These are phyloP conservation scores for Coemansia sp. DNA, from an alignment of 192 early-diverging fungal species.

Conservation along the genomic window DNA sequence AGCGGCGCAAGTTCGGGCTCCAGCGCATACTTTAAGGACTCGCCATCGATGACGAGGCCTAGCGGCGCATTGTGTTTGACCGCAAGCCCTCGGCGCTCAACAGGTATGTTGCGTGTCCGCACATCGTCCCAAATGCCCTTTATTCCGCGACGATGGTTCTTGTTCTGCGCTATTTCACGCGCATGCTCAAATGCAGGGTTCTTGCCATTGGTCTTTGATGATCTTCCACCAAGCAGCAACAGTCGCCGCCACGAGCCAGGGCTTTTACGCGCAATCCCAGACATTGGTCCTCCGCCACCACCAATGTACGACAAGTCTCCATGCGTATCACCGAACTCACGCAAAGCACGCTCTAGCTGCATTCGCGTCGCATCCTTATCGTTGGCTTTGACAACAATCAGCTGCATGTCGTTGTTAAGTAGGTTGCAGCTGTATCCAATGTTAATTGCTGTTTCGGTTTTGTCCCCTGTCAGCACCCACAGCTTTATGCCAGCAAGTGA, in stretches of 20 bases:
- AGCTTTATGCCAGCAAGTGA: constrained; percentile 87
- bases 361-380: constrained; percentile 60
- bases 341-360: constrained; percentile 70
- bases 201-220: constrained; percentile 9
- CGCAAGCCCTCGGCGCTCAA: constrained; percentile 15
- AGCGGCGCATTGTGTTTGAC: constrained; percentile 48
- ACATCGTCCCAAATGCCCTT: constrained; percentile 54
- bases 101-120: constrained; percentile 48
- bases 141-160: constrained; percentile 38
- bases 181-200: constrained; percentile 39
- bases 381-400: constrained; percentile 71
- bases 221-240: constrained; percentile 11
- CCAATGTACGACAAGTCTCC: constrained; percentile 44
- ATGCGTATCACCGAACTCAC: constrained; percentile 58
- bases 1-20: constrained; percentile 58
- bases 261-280: constrained; percentile 32
- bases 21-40: constrained; percentile 79
- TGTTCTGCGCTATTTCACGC: constrained; percentile 28
- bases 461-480: constrained; percentile 98
- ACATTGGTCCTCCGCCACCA: constrained; percentile 38
- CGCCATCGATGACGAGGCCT: constrained; percentile 89
- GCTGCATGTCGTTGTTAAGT: constrained; percentile 77
- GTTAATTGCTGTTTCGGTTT: constrained; percentile 96
- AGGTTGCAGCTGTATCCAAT: constrained; percentile 96
- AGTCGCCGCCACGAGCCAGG: constrained; percentile 43